Percentiles rank a stretch among this genome's conserved stretches.
phyloP scores from a whole-genome alignment of 768 basidiomycete genomes.

The Auricularia cornea region DNA sequence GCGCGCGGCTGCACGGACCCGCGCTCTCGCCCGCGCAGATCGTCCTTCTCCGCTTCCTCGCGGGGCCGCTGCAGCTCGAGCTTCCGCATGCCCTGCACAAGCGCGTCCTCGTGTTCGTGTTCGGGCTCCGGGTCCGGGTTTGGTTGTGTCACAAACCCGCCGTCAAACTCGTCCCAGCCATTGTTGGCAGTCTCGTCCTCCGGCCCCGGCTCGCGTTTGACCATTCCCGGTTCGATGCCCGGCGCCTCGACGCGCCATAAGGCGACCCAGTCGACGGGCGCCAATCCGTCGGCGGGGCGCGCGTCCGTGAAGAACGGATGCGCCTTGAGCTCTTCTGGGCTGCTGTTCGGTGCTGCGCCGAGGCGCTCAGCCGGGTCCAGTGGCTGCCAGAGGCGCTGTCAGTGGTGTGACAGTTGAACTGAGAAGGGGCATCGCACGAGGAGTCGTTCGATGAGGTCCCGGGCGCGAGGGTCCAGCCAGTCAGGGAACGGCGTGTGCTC shows the following conservation, averaged over 20 bases:
- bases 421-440: slow-evolving; percentile 43
- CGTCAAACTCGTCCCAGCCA: slow-evolving; percentile 15
- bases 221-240: slow-evolving; percentile 46
- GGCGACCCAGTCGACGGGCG: slow-evolving; percentile 46
- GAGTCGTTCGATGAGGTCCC: slow-evolving; percentile 68
- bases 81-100: neutral
- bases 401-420: neutral
- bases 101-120: slow-evolving; percentile 1
- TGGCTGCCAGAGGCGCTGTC: slow-evolving; percentile 27
- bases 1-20: neutral
- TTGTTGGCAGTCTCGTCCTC: slow-evolving; percentile 13
- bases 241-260: slow-evolving; percentile 63
- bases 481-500: slow-evolving; percentile 77
- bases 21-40: neutral
- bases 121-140: neutral
- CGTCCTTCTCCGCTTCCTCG: neutral
- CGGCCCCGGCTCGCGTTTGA: slow-evolving; percentile 36
- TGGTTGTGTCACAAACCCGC: slow-evolving; percentile 26
- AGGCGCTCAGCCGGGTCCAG: slow-evolving; percentile 51
- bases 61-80: neutral
- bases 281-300: slow-evolving; percentile 4
- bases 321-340: slow-evolving; percentile 35
- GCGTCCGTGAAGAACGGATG: slow-evolving; percentile 50
- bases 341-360: slow-evolving; percentile 42
- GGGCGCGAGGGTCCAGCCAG: slow-evolving; percentile 73